phyloP scores from a whole-genome alignment of 2,329 filamentous ascomycete species.

The Myriosclerotinia duriaeana region DNA sequence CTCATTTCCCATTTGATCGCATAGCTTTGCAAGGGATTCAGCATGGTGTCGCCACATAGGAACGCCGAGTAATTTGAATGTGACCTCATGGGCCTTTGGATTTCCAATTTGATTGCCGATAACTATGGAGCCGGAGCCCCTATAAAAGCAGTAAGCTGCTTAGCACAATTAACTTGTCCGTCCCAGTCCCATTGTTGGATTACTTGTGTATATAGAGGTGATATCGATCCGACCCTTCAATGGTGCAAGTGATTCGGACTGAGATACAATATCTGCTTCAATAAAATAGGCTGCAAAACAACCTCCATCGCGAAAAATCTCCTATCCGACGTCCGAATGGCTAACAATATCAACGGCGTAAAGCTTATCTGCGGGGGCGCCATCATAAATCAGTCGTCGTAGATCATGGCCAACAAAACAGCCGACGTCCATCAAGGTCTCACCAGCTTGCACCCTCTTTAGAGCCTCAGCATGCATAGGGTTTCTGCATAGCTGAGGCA shows the following conservation, averaged over 20 bases:
- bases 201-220: conserved; percentile 45
- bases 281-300: conserved; percentile 40
- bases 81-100: neutral
- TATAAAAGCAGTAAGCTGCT: conserved; percentile 23
- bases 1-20: conserved; percentile 22
- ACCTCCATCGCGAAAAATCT: conserved; percentile 43
- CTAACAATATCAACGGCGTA: conserved; percentile 40
- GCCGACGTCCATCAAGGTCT: conserved; percentile 33
- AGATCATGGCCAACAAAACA: conserved; percentile 45
- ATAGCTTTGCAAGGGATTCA: conserved; percentile 23
- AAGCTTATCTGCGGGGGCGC: conserved; percentile 38
- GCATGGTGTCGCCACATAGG: conserved; percentile 23
- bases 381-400: conserved; percentile 42
- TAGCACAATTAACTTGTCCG: conserved; percentile 36
- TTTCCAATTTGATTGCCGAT: conserved; percentile 24
- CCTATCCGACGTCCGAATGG: conserved; percentile 42
- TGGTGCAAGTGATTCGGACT: conserved; percentile 35
- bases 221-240: conserved; percentile 46
- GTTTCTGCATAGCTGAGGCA: conserved; percentile 24
- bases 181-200: conserved; percentile 48
- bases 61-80: conserved; percentile 2
- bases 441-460: conserved; percentile 25
- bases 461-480: conserved; percentile 27
- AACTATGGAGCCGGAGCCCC: conserved; percentile 13
- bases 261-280: conserved; percentile 36